Evolutionary conservation across 2,329 filamentous ascomycete genomes (phyloP), one percentile per base, ranked within the genome.

Genomic region (Exophiala aquamarina): DNA sequence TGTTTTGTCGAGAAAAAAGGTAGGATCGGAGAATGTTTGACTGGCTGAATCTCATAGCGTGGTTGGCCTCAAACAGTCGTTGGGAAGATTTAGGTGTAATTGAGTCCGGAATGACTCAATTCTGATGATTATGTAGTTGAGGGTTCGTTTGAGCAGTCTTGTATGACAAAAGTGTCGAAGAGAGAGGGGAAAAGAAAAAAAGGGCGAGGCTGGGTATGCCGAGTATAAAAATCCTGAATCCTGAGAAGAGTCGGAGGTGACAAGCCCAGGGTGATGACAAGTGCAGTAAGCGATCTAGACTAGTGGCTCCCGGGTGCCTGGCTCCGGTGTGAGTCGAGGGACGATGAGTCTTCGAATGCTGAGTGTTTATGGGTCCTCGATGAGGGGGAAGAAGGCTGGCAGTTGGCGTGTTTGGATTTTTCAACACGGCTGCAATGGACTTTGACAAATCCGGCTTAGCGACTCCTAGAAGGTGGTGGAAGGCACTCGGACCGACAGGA

Each of bases 41-140:
- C 39, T 48, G 47, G 46, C 52, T 50, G 52, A 56, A 55, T 59
- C 53, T 59, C 57, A 59, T 59, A 54, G 51, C 57, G 57, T 49
- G 55, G 39, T 43, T 44, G 44, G 34, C 37, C 38, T 47, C 33
- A 42, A 49, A 34, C 42, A 41, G 41, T 53, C 43, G 41, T 47
- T 53, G 47, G 49, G 38, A 39, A 39, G 33, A 15, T 31, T 39
- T 28, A 36, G 41, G 26, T 21, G 18, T 37, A 56, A 56, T 54
- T 54, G 55, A 57, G 50, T 36, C 52, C 42, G 31, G 29, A 34
- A 14, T 21, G 55, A 57, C 52, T 52, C 53, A 54, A 59, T 52
- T 44, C 36, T 39, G 44, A 32, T 38, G 15, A 21, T 37, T 26
- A 34, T 35, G 15, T 41, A 42, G 41, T 47, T 49, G 35, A 10